phyloP scores from a whole-genome alignment of 192 early-diverging fungal genomes.

The Rhizoclosmatium globosum region DNA sequence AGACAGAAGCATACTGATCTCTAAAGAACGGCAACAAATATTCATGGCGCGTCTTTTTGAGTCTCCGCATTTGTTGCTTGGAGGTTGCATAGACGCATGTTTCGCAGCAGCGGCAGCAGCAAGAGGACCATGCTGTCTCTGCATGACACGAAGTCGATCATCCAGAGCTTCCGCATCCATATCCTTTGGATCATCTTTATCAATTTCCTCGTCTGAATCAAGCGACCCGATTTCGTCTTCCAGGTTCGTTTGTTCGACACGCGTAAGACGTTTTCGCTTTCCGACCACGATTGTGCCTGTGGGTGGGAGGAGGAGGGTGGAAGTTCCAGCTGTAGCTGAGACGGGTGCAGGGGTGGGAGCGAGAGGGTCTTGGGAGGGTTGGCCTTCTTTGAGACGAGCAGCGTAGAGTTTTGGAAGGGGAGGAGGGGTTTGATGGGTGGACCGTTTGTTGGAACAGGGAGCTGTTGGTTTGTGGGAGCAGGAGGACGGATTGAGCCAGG shows the following conservation, averaged over 20 bases:
- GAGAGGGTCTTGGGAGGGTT: not conserved
- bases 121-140: not conserved
- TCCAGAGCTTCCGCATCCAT: constrained; percentile 22
- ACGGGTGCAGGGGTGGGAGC: no score
- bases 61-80: not conserved
- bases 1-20: constrained; percentile 27
- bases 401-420: constrained; percentile 33
- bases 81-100: not conserved
- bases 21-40: constrained; percentile 35
- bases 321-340: not conserved
- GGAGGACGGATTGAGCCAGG: not conserved
- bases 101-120: not conserved
- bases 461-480: not conserved
- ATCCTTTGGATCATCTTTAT: constrained; percentile 23
- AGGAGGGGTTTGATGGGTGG: constrained; percentile 27
- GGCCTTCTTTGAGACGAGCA: constrained; percentile 28
- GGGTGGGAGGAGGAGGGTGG: constrained; percentile 5
- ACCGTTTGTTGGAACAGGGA: not conserved
- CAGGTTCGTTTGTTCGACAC: constrained; percentile 14
- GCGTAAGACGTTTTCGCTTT: constrained; percentile 25
- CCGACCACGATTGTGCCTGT: constrained; percentile 14
- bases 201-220: constrained; percentile 13
- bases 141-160: constrained; percentile 13
- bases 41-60: constrained; percentile 23
- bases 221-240: constrained; percentile 3